Evolutionary conservation across 805 yeast genomes (phyloP), one percentile per base, ranked within the genome.

Genomic region (Cyberlindnera euphorbiae): DNA sequence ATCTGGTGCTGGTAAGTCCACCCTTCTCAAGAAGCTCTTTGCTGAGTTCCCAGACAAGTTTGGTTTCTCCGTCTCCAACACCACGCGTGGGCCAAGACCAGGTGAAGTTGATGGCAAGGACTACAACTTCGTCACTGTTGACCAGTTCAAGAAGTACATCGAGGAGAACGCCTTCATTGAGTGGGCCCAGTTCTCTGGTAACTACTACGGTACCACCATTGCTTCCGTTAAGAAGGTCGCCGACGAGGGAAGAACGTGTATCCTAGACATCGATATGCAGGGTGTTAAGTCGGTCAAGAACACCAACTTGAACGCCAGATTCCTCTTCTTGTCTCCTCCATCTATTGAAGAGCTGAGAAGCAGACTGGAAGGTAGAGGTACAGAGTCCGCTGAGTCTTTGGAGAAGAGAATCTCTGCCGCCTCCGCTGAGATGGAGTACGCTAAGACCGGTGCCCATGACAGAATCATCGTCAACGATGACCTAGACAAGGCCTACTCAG

Each of bases 171-270:
- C 80, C 45, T 93, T 93, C 66, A 79, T 93, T 47, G 99, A 93
- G 65, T 87, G 95, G 93, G 98, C 99, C 5, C 93, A 88, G 64
- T 93, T 93, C 56, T 86, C 96, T 10, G 97, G 97, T 35, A 93
- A 93, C 71, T 89, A 84, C 71, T 93, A 93, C 64, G 99, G 99
- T 41, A 93, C 98, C 33, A 71, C 96, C 31, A 71, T 87, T 52
- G 81, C 77, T 55, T 81, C 96, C 21, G 97, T 93, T 30, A 73
- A 83, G 50, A 67, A 72, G 30, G 71, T 65, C 28, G 61, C 69
- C 22, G 62, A 63, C 35, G 59, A 71, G 42, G 84, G 87, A 51
- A 77, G 73, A 61, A 81, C 80, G 35, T 93, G 97, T 68, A 80
- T 93, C 45, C 71, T 93, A 58, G 99, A 93, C 64, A 93, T 93